These are phyloP conservation scores for Aspergillus felis DNA, from an alignment of 2,329 filamentous ascomycete genomes.

Conservation along the genomic window DNA sequence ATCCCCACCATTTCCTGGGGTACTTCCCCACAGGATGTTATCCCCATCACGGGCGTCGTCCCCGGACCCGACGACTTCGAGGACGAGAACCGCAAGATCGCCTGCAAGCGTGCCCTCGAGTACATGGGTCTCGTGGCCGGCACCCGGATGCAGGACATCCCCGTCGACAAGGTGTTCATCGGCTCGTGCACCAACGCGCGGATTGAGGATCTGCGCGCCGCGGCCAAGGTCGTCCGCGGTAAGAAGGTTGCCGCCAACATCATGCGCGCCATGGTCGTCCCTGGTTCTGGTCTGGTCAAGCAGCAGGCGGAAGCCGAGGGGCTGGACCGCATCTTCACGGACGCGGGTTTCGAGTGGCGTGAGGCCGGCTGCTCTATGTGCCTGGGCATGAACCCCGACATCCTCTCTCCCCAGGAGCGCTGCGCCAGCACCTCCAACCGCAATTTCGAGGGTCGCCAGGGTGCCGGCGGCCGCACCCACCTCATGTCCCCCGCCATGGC, in stretches of 20 bases:
- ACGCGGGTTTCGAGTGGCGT: conserved; percentile 95
- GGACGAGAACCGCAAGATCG: conserved; percentile 72
- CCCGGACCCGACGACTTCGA: conserved; percentile 85
- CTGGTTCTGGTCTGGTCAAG: conserved; percentile 92
- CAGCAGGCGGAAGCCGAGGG: conserved; percentile 86
- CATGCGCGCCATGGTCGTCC: conserved; percentile 93
- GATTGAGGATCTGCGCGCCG: conserved; percentile 90
- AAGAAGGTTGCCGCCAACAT: conserved; percentile 83
- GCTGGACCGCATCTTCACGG: conserved; percentile 84
- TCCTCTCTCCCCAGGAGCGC: conserved; percentile 84
- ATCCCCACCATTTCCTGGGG: conserved; percentile 94
- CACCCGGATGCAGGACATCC: conserved; percentile 86
- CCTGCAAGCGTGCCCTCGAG: conserved; percentile 77
- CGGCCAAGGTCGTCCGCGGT: conserved; percentile 80
- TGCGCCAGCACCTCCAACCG: conserved; percentile 95
- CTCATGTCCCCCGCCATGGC: conserved; percentile 98
- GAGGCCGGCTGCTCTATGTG: conserved; percentile 99
- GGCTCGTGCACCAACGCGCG: conserved; percentile 96
- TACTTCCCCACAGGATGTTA: conserved; percentile 90
- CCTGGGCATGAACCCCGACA: conserved; percentile 98
- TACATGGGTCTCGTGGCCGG: conserved; percentile 93
- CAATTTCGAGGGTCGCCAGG: conserved; percentile 96
- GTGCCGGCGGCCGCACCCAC: conserved; percentile 85
- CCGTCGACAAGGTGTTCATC: conserved; percentile 94
- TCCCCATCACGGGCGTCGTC: conserved; percentile 89